phyloP scores from a whole-genome alignment of 2,329 filamentous ascomycete species.

The Shiraia bambusicola region DNA sequence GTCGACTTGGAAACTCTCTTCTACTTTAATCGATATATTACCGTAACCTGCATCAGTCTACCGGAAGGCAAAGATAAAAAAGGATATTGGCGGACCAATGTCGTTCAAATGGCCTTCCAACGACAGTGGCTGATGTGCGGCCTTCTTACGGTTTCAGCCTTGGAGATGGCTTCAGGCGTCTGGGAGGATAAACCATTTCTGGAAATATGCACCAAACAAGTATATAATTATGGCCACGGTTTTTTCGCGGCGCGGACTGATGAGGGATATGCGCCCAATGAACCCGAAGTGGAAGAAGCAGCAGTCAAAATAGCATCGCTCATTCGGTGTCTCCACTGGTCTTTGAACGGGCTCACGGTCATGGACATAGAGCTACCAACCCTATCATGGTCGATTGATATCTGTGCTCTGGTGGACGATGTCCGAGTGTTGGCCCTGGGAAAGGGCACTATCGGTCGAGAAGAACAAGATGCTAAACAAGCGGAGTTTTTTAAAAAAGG shows the following conservation, averaged over 20 bases:
- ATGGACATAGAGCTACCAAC: not conserved
- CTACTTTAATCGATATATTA: constrained; percentile 33
- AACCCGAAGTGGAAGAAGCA: not conserved
- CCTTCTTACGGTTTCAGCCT: constrained; percentile 26
- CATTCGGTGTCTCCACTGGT: no score
- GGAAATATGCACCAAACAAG: not conserved
- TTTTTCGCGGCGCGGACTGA: not conserved
- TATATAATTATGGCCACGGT: not conserved
- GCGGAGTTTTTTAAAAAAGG: constrained; percentile 6
- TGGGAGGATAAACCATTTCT: not conserved
- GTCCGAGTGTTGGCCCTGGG: no score
- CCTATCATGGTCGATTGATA: no score
- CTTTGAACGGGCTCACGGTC: not conserved
- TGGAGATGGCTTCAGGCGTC: constrained; percentile 13
- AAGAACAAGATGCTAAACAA: no score
- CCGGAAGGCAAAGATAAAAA: constrained; percentile 3
- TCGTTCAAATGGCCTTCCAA: constrained; percentile 20
- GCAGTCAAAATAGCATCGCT: not conserved
- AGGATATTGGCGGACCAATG: constrained; percentile 23
- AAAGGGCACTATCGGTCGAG: no score
- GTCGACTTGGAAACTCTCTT: constrained; percentile 23
- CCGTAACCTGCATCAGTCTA: constrained; percentile 17
- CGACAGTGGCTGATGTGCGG: constrained; percentile 31
- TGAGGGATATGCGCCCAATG: no score
- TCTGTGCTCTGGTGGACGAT: no score